Evolutionary conservation across 371 early-diverging fungal genomes (phyloP), one percentile per base, ranked within the genome.

Genomic region (Mucor piriformis): DNA sequence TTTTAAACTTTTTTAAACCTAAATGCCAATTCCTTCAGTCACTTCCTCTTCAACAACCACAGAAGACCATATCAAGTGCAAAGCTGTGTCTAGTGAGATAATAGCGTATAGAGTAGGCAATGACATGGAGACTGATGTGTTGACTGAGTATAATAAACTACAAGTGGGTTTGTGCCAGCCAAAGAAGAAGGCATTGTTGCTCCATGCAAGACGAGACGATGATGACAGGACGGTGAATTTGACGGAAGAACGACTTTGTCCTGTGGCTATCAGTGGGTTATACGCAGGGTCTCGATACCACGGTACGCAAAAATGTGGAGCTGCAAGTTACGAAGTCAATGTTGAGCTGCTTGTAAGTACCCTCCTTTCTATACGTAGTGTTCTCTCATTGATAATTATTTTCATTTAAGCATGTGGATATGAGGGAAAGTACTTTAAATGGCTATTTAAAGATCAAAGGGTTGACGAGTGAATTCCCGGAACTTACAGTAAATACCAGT

Each of bases 391-490:
- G 23, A 1, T 16, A 10, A 8, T 16, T 33, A 3, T 13, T 33
- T n/a, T 3, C 12, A 54, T 7, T 24, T 21, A 66, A 90, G 90
- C 82, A 89, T 74, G 90, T 93, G 2, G 84, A 91, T 70, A 66
- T 91, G 54, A 57, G 67, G 18, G 76, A 76, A 37, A 88, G 89
- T 10, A 83, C 74, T 44, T 58, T 91, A 13, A 87, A 88, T 63
- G 93, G 92, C 18, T 91, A 90, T 48, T 74, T 93, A 15, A 76
- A 82, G 51, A 93, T 93, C 47, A 78, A 86, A 52, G 90, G 89
- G 7, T 64, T 93, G 33, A 92, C 92, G 2, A 82, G 81, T 47
- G 90, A 89, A 58, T 88, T 84, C 74, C 91, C 92, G 24, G 84
- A 86, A 32, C 64, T 92, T 46, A 88, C 88, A 11, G 72, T 67